Conservation (phyloP, 441 rosid genomes). For the Metrosideros polymorpha region DNA sequence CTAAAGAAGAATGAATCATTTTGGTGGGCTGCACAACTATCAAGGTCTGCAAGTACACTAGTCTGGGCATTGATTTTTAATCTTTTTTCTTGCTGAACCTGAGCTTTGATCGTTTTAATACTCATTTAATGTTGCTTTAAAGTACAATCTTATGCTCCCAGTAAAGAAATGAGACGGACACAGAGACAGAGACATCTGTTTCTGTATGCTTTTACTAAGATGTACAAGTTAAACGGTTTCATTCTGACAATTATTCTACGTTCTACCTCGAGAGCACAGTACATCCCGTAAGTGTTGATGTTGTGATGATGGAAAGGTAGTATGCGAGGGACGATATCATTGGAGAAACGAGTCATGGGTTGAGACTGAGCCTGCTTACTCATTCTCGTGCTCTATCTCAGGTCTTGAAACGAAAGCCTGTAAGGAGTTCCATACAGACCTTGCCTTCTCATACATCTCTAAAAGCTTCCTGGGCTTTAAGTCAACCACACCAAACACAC, state of each 20-base stretch:
- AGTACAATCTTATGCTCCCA: neutral
- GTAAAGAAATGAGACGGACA: neutral
- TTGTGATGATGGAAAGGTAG: neutral
- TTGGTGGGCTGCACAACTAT: neutral
- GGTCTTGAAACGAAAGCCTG: neutral
- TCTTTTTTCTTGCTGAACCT: too few species aligned
- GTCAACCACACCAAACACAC: neutral
- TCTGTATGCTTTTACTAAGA: neutral
- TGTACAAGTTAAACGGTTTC: neutral
- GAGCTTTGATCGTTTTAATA: too few species aligned
- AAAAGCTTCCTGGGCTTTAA: neutral
- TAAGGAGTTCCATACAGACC: neutral
- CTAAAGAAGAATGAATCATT: neutral
- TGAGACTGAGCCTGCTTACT: neutral
- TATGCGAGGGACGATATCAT: neutral
- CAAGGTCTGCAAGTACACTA: neutral
- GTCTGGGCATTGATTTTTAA: too few species aligned
- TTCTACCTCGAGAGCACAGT: neutral
- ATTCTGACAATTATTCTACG: neutral
- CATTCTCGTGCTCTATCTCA: neutral
- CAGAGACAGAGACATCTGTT: neutral
- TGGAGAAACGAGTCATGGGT: neutral
- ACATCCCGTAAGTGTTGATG: neutral
- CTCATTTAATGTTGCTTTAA: neutral
- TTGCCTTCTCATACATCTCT: neutral